Evolutionary conservation across 345 rosid genomes (phyloP).

Genomic region (Salix arbutifolia): DNA sequence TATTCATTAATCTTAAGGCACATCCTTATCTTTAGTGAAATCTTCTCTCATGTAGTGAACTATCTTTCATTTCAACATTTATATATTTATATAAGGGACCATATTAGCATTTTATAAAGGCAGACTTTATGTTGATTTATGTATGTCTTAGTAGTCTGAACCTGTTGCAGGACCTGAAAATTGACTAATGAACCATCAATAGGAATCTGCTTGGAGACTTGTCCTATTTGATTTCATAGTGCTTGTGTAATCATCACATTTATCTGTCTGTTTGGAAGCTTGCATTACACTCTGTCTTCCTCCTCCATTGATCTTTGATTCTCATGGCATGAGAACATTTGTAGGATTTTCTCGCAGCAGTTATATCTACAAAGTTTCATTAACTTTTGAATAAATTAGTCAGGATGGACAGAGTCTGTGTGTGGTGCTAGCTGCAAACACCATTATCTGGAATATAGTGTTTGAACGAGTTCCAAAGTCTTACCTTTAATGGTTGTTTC

Average conservation of each 20-base stretch:
- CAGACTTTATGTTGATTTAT: too few species aligned
- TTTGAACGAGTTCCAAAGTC: not conserved
- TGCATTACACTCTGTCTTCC: not conserved
- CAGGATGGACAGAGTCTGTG: not conserved
- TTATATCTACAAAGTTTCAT: not conserved
- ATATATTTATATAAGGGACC: too few species aligned
- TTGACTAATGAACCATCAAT: too few species aligned
- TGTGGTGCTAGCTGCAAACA: not conserved
- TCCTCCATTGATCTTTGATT: not conserved
- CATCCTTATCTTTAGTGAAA: not conserved
- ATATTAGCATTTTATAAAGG: too few species aligned
- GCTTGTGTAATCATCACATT: too few species aligned
- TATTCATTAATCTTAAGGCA: constrained; percentile 78
- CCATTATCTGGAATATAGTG: not conserved
- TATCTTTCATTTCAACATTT: not conserved
- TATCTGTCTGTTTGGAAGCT: too few species aligned
- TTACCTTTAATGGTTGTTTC: not conserved
- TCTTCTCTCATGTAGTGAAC: not conserved
- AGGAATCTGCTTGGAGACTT: too few species aligned
- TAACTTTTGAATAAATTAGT: not conserved
- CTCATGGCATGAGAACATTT: not conserved
- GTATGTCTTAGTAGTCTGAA: too few species aligned
- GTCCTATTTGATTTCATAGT: too few species aligned
- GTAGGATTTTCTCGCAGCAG: not conserved
- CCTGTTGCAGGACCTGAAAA: too few species aligned